Evolutionary conservation across 768 basidiomycete genomes (phyloP), one percentile per base, ranked within the genome.

Genomic region (Hemileccinum impolitum): DNA sequence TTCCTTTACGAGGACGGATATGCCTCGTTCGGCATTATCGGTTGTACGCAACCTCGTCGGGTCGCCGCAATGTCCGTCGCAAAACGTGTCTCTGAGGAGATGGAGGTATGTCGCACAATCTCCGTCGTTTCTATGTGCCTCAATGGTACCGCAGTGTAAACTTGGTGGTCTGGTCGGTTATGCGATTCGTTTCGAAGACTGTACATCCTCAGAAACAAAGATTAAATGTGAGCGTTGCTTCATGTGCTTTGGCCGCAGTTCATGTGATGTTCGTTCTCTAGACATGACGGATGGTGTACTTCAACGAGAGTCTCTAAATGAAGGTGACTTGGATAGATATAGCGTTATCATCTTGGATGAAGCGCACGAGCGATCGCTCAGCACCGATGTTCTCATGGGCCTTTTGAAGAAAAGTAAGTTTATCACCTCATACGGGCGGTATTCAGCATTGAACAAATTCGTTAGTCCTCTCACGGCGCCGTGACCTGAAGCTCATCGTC

Each of bases 21-120:
- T 67, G 90, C 94, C 56, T 65, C 79, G 4, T 79, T 84, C 70
- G 95, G 95, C 15, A 77, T 98, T 37, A 84, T 99, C 43, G 95
- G 95, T 11, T 99, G 96, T 63, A 99, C 96, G 0, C 96, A 99
- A 64, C 96, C 96, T 42, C 82, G 96, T 58, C 94, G 96, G 72
- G 96, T 99, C 25, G 96, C 96, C 39, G 96, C 96, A 14, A 98
- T 99, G 96, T 94, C 91, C 10, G 96, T 98, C 7, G 96, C 96
- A n/a, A 98, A 99, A 73, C 94, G 96, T 69, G 96, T 99, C 50
- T 94, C 92, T 62, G 96, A 99, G 64, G 96, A 99, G 71, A 98
- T 99, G 88, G 91, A 96, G 81, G 90, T 90, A 39, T 47, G 81
- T 63, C 37, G 45, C 39, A 3, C 12, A 36, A 19, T 48, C 18